A percentile compares a stretch with the other conserved stretches of the same genome.
Conservation (phyloP, 2,329 filamentous ascomycete genomes). For the Aspergillus piperis region DNA sequence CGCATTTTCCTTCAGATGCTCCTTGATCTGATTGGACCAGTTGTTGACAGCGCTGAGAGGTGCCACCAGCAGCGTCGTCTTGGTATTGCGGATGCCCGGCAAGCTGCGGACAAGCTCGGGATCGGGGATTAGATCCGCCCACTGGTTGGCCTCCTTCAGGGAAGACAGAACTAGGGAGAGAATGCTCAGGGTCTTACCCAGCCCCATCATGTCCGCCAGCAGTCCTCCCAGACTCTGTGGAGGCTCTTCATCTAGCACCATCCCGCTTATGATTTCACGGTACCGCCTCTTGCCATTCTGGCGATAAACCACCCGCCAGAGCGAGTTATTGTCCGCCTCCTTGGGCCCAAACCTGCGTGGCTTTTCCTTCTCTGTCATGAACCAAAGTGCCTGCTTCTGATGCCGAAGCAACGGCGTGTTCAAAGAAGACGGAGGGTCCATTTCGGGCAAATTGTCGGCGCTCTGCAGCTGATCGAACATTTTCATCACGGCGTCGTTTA, state of each 20-base stretch:
- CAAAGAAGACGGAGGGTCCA: conserved; percentile 65
- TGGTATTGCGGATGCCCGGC: conserved; percentile 62
- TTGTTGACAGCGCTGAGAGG: conserved; percentile 90
- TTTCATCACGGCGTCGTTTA: conserved; percentile 77
- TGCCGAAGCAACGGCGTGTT: conserved; percentile 73
- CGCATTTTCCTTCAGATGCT: conserved; percentile 68
- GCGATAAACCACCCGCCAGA: conserved; percentile 70
- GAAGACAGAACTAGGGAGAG: conserved; percentile 74
- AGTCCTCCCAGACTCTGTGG: conserved; percentile 71
- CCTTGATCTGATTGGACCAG: conserved; percentile 89
- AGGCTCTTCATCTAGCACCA: conserved; percentile 61
- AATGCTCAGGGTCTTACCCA: conserved; percentile 86
- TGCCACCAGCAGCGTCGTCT: conserved; percentile 81
- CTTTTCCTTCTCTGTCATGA: conserved; percentile 78
- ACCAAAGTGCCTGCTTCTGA: conserved; percentile 86
- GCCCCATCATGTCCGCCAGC: conserved; percentile 82
- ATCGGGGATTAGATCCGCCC: conserved; percentile 58
- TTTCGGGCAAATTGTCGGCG: conserved; percentile 72
- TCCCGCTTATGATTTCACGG: conserved; percentile 82
- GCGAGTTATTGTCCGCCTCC: conserved; percentile 66
- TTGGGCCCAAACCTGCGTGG: conserved; percentile 59
- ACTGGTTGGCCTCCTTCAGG: conserved; percentile 62
- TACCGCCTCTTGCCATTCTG: conserved; percentile 64
- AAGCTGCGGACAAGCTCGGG: conserved; percentile 31
- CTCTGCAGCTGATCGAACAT: conserved; percentile 85